These are phyloP conservation scores for Pseudocercospora cruenta DNA, from an alignment of 2,329 filamentous ascomycete genomes.

Conservation along the genomic window DNA sequence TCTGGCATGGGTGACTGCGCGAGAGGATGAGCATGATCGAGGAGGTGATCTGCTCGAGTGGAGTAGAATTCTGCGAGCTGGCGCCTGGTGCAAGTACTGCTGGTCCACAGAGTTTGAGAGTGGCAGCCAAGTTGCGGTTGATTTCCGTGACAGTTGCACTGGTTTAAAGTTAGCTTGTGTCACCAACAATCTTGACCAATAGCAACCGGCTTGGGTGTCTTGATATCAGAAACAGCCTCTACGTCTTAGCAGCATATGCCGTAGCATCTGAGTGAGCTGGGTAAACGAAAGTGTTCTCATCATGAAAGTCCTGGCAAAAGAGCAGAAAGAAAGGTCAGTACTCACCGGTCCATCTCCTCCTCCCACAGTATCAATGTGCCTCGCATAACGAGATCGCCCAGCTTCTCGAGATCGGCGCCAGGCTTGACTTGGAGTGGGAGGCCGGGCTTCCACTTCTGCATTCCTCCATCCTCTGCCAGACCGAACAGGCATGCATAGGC, in stretches of 20 bases:
- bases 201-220: neutral
- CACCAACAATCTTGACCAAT: slow-evolving; percentile 43
- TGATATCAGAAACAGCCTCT: slow-evolving; percentile 55
- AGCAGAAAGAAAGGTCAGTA: slow-evolving; percentile 40
- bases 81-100: slow-evolving; percentile 70
- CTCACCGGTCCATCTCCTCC: slow-evolving; percentile 92
- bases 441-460: slow-evolving; percentile 84
- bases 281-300: slow-evolving; percentile 90
- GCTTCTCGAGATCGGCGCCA: slow-evolving; percentile 77
- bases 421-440: slow-evolving; percentile 80
- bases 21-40: slow-evolving; percentile 79
- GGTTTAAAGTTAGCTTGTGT: slow-evolving; percentile 41
- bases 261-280: slow-evolving; percentile 99
- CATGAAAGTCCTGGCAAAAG: slow-evolving; percentile 53
- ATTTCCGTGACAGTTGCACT: slow-evolving; percentile 91
- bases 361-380: slow-evolving; percentile 84
- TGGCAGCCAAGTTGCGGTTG: slow-evolving; percentile 88
- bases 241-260: slow-evolving; percentile 41
- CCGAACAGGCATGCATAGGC: slow-evolving; percentile 90
- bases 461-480: slow-evolving; percentile 77
- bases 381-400: slow-evolving; percentile 82
- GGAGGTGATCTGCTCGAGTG: slow-evolving; percentile 66
- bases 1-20: slow-evolving; percentile 89
- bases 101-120: slow-evolving; percentile 87
- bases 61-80: slow-evolving; percentile 56